Evolutionary conservation across 495 filamentous ascomycete species (phyloP).

Genomic region (Aspergillus taichungensis): DNA sequence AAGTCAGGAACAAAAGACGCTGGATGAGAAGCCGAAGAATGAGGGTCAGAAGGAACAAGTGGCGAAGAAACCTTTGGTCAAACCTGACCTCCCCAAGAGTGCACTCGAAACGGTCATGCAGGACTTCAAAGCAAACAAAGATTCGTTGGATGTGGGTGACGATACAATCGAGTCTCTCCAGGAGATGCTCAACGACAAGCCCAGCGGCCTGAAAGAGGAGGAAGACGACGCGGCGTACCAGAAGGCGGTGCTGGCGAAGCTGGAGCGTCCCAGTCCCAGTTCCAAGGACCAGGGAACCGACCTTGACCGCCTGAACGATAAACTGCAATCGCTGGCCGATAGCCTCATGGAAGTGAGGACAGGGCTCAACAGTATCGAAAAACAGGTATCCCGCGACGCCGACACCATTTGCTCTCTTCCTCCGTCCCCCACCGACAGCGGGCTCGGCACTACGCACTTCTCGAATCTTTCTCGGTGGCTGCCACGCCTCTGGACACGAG

Average conservation of each 20-base stretch:
- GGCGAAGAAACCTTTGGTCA: slow-evolving; percentile 20
- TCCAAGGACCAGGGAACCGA: slow-evolving; percentile 33
- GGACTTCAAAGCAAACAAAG: slow-evolving; percentile 38
- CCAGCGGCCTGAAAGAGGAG: slow-evolving; percentile 25
- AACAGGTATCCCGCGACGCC: slow-evolving; percentile 41
- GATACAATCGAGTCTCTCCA: slow-evolving; percentile 57
- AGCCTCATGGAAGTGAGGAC: slow-evolving; percentile 59
- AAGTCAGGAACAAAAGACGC: background rate
- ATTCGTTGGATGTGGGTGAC: slow-evolving; percentile 42
- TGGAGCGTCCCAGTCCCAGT: slow-evolving; percentile 23
- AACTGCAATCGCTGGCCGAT: slow-evolving; percentile 47
- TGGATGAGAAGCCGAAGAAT: slow-evolving; percentile 6
- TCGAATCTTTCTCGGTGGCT: slow-evolving; percentile 38
- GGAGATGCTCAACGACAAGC: slow-evolving; percentile 38
- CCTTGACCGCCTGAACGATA: slow-evolving; percentile 49
- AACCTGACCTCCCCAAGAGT: slow-evolving; percentile 40
- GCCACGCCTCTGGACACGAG: slow-evolving; percentile 48
- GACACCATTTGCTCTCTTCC: slow-evolving; percentile 12
- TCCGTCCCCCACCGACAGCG: slow-evolving; percentile 5
- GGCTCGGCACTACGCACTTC: slow-evolving; percentile 15
- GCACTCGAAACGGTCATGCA: slow-evolving; percentile 46
- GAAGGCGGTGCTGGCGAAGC: slow-evolving; percentile 25
- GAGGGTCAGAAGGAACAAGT: slow-evolving; percentile 7
- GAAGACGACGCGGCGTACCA: slow-evolving; percentile 29
- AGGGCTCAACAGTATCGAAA: slow-evolving; percentile 58